phyloP scores from a whole-genome alignment of 2,329 filamentous ascomycete species.

The Fusarium setosum region DNA sequence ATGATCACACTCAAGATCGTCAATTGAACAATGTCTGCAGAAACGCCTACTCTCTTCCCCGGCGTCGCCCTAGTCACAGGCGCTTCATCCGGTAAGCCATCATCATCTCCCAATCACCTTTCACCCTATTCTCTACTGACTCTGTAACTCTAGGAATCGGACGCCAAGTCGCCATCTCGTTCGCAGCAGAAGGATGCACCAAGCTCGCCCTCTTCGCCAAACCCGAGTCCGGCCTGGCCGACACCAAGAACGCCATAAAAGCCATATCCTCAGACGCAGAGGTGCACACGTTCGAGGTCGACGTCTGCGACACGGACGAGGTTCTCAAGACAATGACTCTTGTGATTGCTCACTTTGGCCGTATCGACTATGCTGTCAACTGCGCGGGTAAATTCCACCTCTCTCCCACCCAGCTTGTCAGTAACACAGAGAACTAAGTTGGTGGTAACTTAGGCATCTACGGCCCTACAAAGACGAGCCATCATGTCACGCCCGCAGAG shows the following conservation, averaged over 20 bases:
- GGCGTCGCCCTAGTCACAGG: constrained; percentile 48
- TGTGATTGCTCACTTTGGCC: constrained; percentile 48
- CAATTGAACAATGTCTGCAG: constrained; percentile 2
- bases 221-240: constrained; percentile 45
- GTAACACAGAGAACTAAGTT: background rate
- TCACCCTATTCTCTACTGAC: background rate
- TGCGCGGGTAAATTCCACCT: constrained; percentile 51
- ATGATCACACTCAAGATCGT: background rate
- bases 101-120: too few relatives aligned
- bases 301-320: constrained; percentile 50
- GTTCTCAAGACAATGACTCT: constrained; percentile 48
- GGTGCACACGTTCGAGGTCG: constrained; percentile 42
- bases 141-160: constrained; percentile 16
- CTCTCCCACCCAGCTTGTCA: background rate
- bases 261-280: constrained; percentile 4
- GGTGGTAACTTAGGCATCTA: constrained; percentile 50
- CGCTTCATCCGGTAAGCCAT: constrained; percentile 44
- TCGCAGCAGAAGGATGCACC: constrained; percentile 56
- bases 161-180: constrained; percentile 51
- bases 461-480: constrained; percentile 49
- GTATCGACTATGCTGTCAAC: constrained; percentile 60
- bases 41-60: constrained; percentile 36
- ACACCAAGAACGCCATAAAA: constrained; percentile 42
- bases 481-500: constrained; percentile 48
- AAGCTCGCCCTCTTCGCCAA: constrained; percentile 55